Conservation (phyloP, 1,284 basidiomycete genomes). For the Omphalotus olearius region DNA sequence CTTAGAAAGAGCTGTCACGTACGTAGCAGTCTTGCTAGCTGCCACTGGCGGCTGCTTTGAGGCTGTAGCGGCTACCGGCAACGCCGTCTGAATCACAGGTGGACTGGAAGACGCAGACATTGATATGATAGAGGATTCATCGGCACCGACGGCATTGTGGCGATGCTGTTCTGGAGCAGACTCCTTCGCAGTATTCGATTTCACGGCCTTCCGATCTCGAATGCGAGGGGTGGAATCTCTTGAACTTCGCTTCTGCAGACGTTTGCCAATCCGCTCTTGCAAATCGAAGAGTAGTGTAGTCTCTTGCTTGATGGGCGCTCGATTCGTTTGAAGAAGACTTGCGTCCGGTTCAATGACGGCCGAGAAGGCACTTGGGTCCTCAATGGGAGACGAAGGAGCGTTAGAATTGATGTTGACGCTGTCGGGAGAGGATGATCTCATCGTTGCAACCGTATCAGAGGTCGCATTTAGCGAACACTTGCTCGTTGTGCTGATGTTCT, state of each 20-base stretch:
- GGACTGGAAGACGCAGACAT: constrained; percentile 26
- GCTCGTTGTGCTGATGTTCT: too few relatives aligned
- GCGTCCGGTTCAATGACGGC: background rate
- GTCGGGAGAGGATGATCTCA: background rate
- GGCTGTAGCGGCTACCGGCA: background rate
- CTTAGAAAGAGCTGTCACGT: background rate
- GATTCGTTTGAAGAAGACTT: too few relatives aligned
- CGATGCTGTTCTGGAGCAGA: constrained; percentile 19
- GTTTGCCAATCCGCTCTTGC: background rate
- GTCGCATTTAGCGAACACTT: too few relatives aligned
- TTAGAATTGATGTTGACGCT: background rate
- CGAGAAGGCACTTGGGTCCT: constrained; percentile 24
- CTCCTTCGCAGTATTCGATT: constrained; percentile 16
- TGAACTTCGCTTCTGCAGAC: background rate
- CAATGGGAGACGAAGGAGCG: constrained; percentile 33
- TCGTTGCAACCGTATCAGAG: too few relatives aligned
- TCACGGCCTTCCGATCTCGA: background rate
- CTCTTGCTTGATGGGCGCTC: constrained; percentile 11
- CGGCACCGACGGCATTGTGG: constrained; percentile 13
- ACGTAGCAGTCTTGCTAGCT: background rate
- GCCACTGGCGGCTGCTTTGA: background rate
- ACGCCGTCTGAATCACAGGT: background rate
- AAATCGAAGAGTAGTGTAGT: constrained; percentile 12
- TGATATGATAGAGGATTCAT: constrained; percentile 26
- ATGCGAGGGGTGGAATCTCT: too few relatives aligned